These are phyloP conservation scores for Calocera cornea DNA, from an alignment of 768 basidiomycete genomes.

Conservation along the genomic window DNA sequence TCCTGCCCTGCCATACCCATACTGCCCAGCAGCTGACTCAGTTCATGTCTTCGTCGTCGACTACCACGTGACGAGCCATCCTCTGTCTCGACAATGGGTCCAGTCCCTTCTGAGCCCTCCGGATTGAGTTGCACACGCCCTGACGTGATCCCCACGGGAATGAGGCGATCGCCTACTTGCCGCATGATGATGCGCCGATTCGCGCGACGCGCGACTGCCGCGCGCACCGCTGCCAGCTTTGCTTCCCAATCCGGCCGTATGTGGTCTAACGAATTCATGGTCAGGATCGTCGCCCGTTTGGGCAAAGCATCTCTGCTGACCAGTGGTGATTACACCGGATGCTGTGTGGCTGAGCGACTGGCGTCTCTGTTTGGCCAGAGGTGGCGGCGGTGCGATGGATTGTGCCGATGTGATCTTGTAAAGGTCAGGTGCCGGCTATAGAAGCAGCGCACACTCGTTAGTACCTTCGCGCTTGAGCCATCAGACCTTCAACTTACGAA, in stretches of 20 bases:
- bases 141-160: constrained; percentile 92
- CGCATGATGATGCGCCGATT: constrained; percentile 96
- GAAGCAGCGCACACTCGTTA: constrained; percentile 7
- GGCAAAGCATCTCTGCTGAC: constrained; percentile 31
- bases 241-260: constrained; percentile 98
- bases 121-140: constrained; percentile 59
- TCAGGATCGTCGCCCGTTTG: constrained; percentile 5
- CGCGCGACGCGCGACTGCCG: constrained; percentile 89
- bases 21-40: constrained; percentile 45
- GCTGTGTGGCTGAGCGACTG: constrained; percentile 80
- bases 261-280: constrained; percentile 46
- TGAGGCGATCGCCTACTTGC: constrained; percentile 91
- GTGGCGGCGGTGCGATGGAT: constrained; percentile 18
- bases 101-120: neutral
- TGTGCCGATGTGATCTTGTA: neutral
- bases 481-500: constrained; percentile 28
- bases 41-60: constrained; percentile 42
- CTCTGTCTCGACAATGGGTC: neutral
- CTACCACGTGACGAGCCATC: constrained; percentile 27
- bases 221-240: constrained; percentile 84
- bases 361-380: constrained; percentile 30
- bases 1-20: constrained; percentile 76
- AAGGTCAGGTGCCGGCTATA: neutral
- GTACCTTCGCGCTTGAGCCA: constrained; percentile 11
- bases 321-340: constrained; percentile 83